Percentiles rank a stretch among this genome's conserved stretches.
Evolutionary conservation across 2,329 filamentous ascomycete species (phyloP).

Genomic region (Plectosphaerella sp.): DNA sequence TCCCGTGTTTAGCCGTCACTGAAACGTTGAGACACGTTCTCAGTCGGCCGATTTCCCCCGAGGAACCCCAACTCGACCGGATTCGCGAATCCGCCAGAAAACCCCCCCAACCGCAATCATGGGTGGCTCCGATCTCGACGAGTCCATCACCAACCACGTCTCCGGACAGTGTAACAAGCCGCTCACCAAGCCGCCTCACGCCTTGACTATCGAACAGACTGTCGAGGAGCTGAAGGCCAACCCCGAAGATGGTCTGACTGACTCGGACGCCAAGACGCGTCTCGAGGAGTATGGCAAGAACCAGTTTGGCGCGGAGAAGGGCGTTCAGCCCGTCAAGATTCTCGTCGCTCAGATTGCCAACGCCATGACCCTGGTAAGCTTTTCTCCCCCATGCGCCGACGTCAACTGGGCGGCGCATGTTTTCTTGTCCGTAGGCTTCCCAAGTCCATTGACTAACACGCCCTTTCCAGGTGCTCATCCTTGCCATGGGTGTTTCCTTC

Average conservation of each 20-base stretch:
- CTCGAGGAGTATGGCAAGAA: slow-evolving; percentile 57
- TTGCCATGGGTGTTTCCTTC: slow-evolving; percentile 54
- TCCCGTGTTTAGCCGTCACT: background rate
- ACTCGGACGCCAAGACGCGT: slow-evolving; percentile 47
- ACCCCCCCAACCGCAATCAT: slow-evolving; percentile 11
- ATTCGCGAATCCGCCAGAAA: background rate
- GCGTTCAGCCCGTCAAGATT: slow-evolving; percentile 59
- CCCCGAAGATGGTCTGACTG: slow-evolving; percentile 51
- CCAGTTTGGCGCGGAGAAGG: slow-evolving; percentile 55
- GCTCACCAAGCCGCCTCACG: slow-evolving; percentile 59
- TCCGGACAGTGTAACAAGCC: slow-evolving; percentile 42
- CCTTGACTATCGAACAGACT: slow-evolving; percentile 48
- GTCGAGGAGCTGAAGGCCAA: slow-evolving; percentile 51
- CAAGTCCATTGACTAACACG: background rate
- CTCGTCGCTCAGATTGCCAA: slow-evolving; percentile 63
- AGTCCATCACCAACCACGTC: slow-evolving; percentile 20
- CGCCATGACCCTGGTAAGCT: slow-evolving; percentile 59
- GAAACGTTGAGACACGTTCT: slow-evolving; percentile 3
- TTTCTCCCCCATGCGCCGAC: background rate
- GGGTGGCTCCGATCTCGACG: slow-evolving; percentile 15
- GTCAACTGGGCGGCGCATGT: too few relatives aligned
- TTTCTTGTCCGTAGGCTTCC: too few relatives aligned
- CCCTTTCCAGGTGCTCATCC: slow-evolving; percentile 39
- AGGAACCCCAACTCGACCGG: background rate
- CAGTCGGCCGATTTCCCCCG: background rate